Percentiles rank a stretch among this genome's conserved stretches.
Conservation (phyloP, 345 rosid genomes). For the Noccaea bulbosa region DNA sequence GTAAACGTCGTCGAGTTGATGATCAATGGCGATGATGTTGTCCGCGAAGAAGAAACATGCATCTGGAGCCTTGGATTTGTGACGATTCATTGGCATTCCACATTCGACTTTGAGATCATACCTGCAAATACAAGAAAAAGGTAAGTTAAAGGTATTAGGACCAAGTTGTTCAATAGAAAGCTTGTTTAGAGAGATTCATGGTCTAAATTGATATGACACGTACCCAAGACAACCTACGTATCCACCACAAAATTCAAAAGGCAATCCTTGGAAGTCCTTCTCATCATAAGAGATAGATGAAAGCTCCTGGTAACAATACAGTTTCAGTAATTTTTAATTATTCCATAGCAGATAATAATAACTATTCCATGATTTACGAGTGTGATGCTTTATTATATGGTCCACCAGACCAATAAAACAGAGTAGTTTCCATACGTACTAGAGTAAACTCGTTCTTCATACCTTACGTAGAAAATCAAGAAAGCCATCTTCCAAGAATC, state of each 20-base stretch:
- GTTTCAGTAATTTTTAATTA: neutral
- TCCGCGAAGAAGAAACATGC: constrained; percentile 93
- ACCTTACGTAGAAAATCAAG: constrained; percentile 78
- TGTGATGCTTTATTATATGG: neutral
- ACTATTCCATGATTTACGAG: constrained; percentile 4
- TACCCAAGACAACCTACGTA: constrained; percentile 94
- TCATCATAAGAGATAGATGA: constrained; percentile 61
- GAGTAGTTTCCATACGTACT: neutral
- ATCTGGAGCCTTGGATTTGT: constrained; percentile 86
- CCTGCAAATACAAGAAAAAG: constrained; percentile 49
- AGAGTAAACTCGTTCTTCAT: constrained; percentile 27
- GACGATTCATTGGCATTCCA: constrained; percentile 63
- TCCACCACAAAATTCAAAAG: constrained; percentile 93
- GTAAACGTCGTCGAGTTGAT: constrained; percentile 68
- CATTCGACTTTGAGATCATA: constrained; percentile 94
- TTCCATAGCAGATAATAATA: neutral
- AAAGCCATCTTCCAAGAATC: constrained; percentile 72
- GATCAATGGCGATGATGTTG: constrained; percentile 75
- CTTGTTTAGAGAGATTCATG: constrained; percentile 4
- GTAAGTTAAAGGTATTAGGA: constrained; percentile 5
- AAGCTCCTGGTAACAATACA: constrained; percentile 63
- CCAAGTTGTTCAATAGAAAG: constrained; percentile 2
- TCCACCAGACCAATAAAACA: neutral
- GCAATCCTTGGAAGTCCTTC: constrained; percentile 78
- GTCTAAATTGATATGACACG: constrained; percentile 38